Conservation (phyloP, 1,139 yeast genomes). For the Yamadazyma trypodendri region DNA sequence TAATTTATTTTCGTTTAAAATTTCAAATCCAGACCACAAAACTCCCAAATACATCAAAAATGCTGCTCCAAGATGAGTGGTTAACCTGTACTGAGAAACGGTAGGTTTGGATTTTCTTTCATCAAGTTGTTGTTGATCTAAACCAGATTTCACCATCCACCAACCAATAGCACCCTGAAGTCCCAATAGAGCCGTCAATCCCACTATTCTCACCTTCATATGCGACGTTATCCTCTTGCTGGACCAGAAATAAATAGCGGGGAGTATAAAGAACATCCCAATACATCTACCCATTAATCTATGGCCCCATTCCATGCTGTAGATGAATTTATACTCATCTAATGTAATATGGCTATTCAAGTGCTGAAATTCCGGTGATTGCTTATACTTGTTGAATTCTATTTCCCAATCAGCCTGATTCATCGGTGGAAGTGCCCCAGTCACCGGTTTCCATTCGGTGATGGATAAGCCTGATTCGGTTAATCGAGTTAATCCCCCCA, state of each 20-base stretch:
- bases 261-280: constrained; percentile 78
- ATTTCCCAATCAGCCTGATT: constrained; percentile 76
- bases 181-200: constrained; percentile 76
- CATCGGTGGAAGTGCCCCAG: constrained; percentile 90
- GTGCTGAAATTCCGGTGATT: constrained; percentile 88
- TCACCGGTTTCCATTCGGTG: constrained; percentile 98
- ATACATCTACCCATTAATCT: constrained; percentile 88
- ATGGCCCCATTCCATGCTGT: constrained; percentile 98
- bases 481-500: constrained; percentile 92
- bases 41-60: constrained; percentile 85
- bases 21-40: constrained; percentile 85
- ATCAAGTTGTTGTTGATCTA: constrained; percentile 74
- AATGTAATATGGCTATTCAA: constrained; percentile 86
- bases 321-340: constrained; percentile 93
- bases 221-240: constrained; percentile 65
- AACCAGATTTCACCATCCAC: constrained; percentile 99
- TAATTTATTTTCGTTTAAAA: constrained; percentile 75
- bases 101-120: constrained; percentile 90
- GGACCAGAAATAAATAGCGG: constrained; percentile 79
- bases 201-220: constrained; percentile 66
- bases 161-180: constrained; percentile 96
- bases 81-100: constrained; percentile 90
- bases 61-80: constrained; percentile 94
- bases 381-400: constrained; percentile 78
- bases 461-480: constrained; percentile 96